These are phyloP conservation scores for Mycena epipterygia DNA, from an alignment of 768 basidiomycete genomes.

Conservation along the genomic window DNA sequence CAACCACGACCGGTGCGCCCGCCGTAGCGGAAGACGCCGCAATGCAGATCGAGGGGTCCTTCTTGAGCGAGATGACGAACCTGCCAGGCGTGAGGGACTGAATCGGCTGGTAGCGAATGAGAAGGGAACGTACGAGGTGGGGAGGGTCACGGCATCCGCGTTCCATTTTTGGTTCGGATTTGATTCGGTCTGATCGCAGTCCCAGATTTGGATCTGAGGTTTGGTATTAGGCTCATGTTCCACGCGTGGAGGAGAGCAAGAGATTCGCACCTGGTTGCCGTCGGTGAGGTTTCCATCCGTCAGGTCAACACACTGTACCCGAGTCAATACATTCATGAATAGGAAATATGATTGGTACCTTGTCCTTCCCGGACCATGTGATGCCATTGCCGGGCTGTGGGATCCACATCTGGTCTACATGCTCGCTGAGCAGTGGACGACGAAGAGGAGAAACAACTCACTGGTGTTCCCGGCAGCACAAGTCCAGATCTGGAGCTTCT, in stretches of 20 bases:
- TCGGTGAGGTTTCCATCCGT: conserved; percentile 17
- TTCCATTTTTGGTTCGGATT: conserved; percentile 15
- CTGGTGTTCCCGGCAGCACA: conserved; percentile 5
- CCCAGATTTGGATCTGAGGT: conserved; percentile 18
- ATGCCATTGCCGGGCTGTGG: neutral
- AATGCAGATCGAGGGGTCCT: conserved; percentile 10
- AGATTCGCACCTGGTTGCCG: conserved; percentile 16
- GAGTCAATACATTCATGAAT: neutral
- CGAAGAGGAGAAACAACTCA: neutral
- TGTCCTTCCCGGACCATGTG: conserved; percentile 10
- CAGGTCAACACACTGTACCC: neutral
- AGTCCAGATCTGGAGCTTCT: conserved; percentile 12
- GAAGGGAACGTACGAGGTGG: conserved; percentile 8
- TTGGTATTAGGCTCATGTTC: neutral
- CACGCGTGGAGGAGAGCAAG: neutral
- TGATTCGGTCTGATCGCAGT: neutral
- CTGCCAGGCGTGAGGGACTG: neutral
- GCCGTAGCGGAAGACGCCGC: neutral
- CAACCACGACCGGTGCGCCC: neutral
- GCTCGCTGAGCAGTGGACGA: no score
- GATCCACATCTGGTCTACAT: conserved; percentile 17
- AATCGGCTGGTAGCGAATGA: no score
- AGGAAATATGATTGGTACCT: neutral
- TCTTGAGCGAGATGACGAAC: conserved; percentile 4
- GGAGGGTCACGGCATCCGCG: neutral